phyloP scores from a whole-genome alignment of 306 rosid species.

The Cucumis sativus region DNA sequence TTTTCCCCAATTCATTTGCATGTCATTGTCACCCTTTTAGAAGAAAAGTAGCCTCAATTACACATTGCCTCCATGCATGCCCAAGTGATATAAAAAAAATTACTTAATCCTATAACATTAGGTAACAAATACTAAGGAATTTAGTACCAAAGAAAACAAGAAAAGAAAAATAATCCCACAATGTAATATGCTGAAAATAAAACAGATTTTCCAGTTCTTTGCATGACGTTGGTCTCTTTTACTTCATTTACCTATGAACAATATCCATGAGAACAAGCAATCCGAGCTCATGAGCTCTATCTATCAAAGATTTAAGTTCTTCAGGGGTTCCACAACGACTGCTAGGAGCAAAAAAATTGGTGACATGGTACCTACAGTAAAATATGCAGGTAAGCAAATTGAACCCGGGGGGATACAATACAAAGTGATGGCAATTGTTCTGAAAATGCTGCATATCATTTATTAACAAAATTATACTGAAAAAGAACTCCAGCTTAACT shows the following conservation, averaged over 20 bases:
- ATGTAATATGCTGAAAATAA: neutral
- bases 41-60: neutral
- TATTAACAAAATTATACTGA: neutral
- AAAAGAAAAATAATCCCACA: neutral
- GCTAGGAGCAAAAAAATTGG: constrained; percentile 97
- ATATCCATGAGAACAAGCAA: constrained; percentile 97
- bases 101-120: neutral
- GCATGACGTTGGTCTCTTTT: neutral
- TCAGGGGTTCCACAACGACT: constrained; percentile 98
- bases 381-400: neutral
- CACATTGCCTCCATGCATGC: neutral
- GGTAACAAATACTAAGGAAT: neutral
- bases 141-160: neutral
- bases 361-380: constrained; percentile 77
- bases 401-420: neutral
- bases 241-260: constrained; percentile 73
- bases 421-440: neutral
- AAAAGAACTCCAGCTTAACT: neutral
- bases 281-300: constrained; percentile 91
- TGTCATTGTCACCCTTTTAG: neutral
- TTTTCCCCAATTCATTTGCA: neutral
- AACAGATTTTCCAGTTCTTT: neutral
- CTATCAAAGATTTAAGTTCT: constrained; percentile 83
- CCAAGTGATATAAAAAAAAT: neutral
- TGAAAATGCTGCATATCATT: neutral